Evolutionary conservation across 176 grass and related monocot species (phyloP).

Genomic region (Hordeum vulgare): DNA sequence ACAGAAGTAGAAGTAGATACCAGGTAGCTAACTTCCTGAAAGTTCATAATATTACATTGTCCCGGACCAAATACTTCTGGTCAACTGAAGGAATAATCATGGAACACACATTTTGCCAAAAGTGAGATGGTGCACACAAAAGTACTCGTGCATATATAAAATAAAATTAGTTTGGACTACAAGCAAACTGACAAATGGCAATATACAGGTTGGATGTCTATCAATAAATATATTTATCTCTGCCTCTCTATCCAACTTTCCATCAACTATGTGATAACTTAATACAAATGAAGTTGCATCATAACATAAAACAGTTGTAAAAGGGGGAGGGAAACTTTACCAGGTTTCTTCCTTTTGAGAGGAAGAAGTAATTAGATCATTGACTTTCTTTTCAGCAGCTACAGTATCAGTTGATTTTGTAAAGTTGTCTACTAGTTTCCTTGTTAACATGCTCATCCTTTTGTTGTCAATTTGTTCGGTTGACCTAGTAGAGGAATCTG

Average conservation of each 20-base stretch:
- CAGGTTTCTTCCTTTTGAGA: slow-evolving; percentile 61
- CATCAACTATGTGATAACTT: background rate
- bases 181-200: background rate
- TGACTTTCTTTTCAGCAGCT: slow-evolving; percentile 70
- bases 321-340: slow-evolving; percentile 21
- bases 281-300: background rate
- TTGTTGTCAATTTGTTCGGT: no score
- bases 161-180: background rate
- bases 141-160: background rate
- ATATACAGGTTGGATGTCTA: background rate
- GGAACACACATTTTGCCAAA: background rate
- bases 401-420: slow-evolving; percentile 37
- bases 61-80: background rate
- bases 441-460: slow-evolving; percentile 23
- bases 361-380: slow-evolving; percentile 79
- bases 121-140: background rate
- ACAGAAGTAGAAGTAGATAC: background rate
- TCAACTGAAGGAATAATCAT: background rate
- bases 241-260: background rate
- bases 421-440: slow-evolving; percentile 27
- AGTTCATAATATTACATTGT: background rate
- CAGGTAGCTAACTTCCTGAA: background rate
- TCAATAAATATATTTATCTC: background rate
- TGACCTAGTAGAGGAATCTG: background rate
- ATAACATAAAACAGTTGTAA: background rate